Base-by-base conservation (phyloP, 2,329 filamentous ascomycete genomes). In the Fusarium humuli region DNA sequence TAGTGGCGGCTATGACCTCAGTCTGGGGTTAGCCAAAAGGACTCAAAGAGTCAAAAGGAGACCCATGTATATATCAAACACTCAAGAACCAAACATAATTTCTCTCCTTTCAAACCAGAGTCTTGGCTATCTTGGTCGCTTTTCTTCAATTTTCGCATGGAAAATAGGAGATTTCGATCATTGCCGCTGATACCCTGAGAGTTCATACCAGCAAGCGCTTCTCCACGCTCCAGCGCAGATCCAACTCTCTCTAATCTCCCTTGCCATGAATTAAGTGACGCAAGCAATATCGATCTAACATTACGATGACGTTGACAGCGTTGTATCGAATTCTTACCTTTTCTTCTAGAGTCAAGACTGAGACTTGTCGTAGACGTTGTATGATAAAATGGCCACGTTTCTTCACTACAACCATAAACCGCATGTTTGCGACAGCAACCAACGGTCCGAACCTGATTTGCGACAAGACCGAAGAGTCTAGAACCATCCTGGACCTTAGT, bases 1-100 rank as follows among this genome's bases (percentile, higher is more conserved):
- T 56, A 57, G 32, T 25, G 50, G 67, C 62, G 72, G 57, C 49
- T 37, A 69, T 47, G 60, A 55, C 59, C 56, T 61, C 65, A 71
- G 25, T 66, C 56, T 49, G 37, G 45, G 42, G 46, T 48, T 41
- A 37, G 27, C 18, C 40, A 57, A 41, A 27, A 52, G 29, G 20
- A 50, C 47, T 20, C 22, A 50, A 8, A 27, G 18, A 14, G 16
- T 12, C 34, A 34, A 58, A 50, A 50, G 65, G 41, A 40, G 49
- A 45, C 42, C 61, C 56, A 63, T 63, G 50, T 49, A 52, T 58
- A 32, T 48, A 71, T 57, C 53, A 57, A 45, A 41, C 27, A 48
- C 30, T 48, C 44, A 55, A 48, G 42, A 57, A 55, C 47, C 61
- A 30, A 41, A 54, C 54, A 66, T 34, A 27, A 41, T 50, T 50